A percentile compares a stretch with the other conserved stretches of the same genome.
Conservation (phyloP, 805 yeast species). For the Clavispora carvajalis region DNA sequence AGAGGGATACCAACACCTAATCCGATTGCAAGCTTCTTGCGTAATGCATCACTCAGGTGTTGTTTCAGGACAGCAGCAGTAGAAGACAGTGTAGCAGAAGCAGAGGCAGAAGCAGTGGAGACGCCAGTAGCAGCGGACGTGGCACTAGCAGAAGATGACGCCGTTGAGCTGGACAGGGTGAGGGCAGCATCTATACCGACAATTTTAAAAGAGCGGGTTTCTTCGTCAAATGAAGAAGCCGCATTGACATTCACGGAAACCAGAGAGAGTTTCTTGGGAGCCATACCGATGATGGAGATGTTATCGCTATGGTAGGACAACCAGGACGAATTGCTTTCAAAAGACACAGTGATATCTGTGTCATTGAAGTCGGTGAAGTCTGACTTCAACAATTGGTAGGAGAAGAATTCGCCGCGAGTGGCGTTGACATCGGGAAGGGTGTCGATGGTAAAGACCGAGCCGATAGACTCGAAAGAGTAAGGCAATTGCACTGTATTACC, state of each 20-base stretch:
- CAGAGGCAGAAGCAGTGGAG: constrained; percentile 5
- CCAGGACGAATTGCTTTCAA: constrained; percentile 49
- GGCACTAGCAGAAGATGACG: constrained; percentile 18
- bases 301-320: constrained; percentile 54
- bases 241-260: constrained; percentile 27
- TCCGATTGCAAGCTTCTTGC: constrained; percentile 74
- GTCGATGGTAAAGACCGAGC: constrained; percentile 51
- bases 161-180: constrained; percentile 15
- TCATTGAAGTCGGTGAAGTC: constrained; percentile 51
- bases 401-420: constrained; percentile 57
- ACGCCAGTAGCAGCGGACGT: constrained; percentile 13
- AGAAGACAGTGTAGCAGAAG: constrained; percentile 19
- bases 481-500: constrained; percentile 57
- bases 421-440: constrained; percentile 59
- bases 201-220: constrained; percentile 43
- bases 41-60: constrained; percentile 16
- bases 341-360: constrained; percentile 45
- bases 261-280: constrained; percentile 31
- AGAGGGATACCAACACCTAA: constrained; percentile 83
- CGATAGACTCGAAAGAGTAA: constrained; percentile 50
- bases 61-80: constrained; percentile 11
- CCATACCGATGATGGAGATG: constrained; percentile 63
- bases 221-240: constrained; percentile 22
- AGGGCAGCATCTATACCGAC: constrained; percentile 36
- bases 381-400: constrained; percentile 48